Percentiles rank a stretch among this genome's conserved stretches.
Conservation (phyloP, 257 asterid genomes). For the Forsythia suspensa region DNA sequence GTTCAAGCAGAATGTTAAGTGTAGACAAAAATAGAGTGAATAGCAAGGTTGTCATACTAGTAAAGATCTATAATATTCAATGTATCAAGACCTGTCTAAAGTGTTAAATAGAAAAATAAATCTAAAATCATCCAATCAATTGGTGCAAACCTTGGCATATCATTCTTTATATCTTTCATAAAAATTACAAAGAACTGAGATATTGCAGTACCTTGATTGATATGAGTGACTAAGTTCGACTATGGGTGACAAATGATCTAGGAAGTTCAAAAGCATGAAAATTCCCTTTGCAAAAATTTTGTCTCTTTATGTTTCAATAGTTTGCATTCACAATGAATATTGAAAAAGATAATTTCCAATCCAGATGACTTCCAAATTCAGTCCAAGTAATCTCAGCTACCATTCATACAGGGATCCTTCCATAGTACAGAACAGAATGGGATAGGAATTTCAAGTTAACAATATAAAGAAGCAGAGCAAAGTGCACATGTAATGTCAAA, state of each 20-base stretch:
- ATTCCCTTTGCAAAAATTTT: background rate
- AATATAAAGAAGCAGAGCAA: background rate
- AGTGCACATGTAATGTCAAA: background rate
- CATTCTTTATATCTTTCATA: background rate
- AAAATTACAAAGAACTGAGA: background rate
- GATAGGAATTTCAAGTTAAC: background rate
- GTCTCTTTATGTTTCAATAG: background rate
- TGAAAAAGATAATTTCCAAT: background rate
- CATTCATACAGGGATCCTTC: background rate
- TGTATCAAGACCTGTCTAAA: background rate
- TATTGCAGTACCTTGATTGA: too few relatives aligned
- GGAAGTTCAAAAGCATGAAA: background rate
- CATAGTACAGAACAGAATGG: background rate
- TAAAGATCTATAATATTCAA: background rate
- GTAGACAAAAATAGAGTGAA: background rate
- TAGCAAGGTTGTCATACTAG: background rate
- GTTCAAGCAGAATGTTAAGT: background rate
- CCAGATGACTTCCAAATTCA: background rate
- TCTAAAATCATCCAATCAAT: background rate
- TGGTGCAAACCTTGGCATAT: background rate
- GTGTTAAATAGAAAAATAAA: background rate
- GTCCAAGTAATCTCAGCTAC: background rate
- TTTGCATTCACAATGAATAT: background rate
- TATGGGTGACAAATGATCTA: background rate
- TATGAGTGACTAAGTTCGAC: background rate